Conservation (phyloP, 257 asterid species). For the Verbena officinalis region DNA sequence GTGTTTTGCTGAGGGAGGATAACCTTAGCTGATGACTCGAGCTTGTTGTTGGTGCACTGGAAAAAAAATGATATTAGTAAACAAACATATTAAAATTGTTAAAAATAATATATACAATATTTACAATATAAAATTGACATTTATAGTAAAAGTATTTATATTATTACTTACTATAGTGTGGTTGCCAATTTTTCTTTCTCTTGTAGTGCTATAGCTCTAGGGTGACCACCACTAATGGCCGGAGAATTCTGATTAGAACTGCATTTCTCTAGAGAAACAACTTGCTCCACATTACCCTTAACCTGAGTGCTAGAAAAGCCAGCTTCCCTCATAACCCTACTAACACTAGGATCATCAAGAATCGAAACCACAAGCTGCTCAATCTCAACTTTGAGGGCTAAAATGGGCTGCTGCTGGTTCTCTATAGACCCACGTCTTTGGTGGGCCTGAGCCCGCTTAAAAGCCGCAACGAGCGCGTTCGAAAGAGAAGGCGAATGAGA, state of each 20-base stretch:
- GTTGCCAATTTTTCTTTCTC: too few species aligned
- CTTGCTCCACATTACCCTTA: constrained; percentile 72
- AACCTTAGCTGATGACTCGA: constrained; percentile 37
- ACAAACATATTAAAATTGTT: too few species aligned
- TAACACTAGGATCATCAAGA: constrained; percentile 95
- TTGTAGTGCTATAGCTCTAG: too few species aligned
- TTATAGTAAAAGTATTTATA: too few species aligned
- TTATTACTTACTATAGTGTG: too few species aligned
- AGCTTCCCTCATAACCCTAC: constrained; percentile 96
- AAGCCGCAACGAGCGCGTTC: constrained; percentile 94
- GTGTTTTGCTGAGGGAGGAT: constrained; percentile 27
- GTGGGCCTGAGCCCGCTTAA: constrained; percentile 94
- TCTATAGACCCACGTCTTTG: constrained; percentile 87
- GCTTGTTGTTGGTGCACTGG: neutral
- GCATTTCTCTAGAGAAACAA: constrained; percentile 41
- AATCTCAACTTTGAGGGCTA: constrained; percentile 79
- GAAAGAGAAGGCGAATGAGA: constrained; percentile 76
- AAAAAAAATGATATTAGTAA: too few species aligned
- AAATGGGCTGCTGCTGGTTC: constrained; percentile 77
- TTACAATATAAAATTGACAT: too few species aligned
- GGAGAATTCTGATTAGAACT: constrained; percentile 13
- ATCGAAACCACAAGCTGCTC: constrained; percentile 83
- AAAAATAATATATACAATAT: too few species aligned
- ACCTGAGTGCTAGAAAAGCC: constrained; percentile 90
- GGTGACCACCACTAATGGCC: neutral